phyloP scores from a whole-genome alignment of 306 rosid species.

The Cucurbita moschata region DNA sequence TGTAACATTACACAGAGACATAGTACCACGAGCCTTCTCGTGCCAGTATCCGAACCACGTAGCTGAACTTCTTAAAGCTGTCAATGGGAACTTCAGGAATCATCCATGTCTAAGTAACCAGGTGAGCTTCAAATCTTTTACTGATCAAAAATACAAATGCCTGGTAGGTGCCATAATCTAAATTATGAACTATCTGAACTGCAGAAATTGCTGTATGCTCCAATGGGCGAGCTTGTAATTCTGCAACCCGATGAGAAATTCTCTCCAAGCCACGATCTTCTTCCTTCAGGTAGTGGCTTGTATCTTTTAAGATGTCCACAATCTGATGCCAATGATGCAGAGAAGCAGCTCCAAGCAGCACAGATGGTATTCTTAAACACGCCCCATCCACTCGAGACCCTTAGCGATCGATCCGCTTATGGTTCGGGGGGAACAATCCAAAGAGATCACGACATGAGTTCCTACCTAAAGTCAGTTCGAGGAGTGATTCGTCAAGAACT shows the following conservation, averaged over 20 bases:
- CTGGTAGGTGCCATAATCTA: background rate
- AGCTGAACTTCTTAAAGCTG: conserved; percentile 70
- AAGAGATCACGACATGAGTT: conserved; percentile 86
- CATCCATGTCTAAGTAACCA: conserved; percentile 81
- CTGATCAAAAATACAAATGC: background rate
- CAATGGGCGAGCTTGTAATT: conserved; percentile 82
- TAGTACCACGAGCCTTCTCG: conserved; percentile 89
- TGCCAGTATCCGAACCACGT: conserved; percentile 84
- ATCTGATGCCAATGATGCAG: conserved; percentile 27
- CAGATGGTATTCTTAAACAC: conserved; percentile 56
- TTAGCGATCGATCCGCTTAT: conserved; percentile 72
- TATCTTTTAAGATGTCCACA: conserved; percentile 39
- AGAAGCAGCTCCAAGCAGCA: conserved; percentile 61
- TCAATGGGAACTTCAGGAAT: conserved; percentile 64
- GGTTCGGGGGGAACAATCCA: conserved; percentile 74
- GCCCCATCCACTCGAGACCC: conserved; percentile 88
- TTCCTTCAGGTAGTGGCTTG: conserved; percentile 81
- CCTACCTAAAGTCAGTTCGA: conserved; percentile 50
- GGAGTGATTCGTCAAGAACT: conserved; percentile 71
- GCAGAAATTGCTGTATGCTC: conserved; percentile 67
- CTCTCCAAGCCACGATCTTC: conserved; percentile 74
- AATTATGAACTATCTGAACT: background rate
- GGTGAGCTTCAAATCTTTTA: conserved; percentile 23
- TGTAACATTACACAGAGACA: conserved; percentile 82
- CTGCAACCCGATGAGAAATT: conserved; percentile 84